These are phyloP conservation scores for Polygonum maritimum DNA, from an alignment of 148 eudicot species.

Conservation along the genomic window DNA sequence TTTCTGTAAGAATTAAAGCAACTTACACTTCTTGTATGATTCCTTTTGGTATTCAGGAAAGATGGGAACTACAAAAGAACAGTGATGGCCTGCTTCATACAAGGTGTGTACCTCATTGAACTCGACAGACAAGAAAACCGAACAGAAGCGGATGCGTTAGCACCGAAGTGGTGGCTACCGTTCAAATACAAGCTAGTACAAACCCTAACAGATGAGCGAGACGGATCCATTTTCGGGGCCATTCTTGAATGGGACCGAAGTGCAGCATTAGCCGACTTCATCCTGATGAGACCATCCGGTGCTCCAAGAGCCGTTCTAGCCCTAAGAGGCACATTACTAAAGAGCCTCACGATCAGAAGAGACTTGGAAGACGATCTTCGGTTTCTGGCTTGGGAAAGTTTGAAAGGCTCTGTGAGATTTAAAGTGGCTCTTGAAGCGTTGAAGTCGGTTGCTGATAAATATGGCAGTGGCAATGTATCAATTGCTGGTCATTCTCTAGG, in stretches of 20 bases:
- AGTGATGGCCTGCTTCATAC: constrained; percentile 90
- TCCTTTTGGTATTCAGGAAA: constrained; percentile 41
- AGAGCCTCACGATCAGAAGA: constrained; percentile 55
- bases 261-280: constrained; percentile 66
- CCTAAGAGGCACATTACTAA: constrained; percentile 72
- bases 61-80: constrained; percentile 85
- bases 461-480: constrained; percentile 61
- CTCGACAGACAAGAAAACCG: constrained; percentile 84
- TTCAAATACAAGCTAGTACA: constrained; percentile 70
- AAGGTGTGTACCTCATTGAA: constrained; percentile 83
- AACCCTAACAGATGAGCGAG: constrained; percentile 66
- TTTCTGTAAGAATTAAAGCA: background rate
- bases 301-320: constrained; percentile 83
- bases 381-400: constrained; percentile 88
- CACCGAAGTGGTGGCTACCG: constrained; percentile 86
- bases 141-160: constrained; percentile 46
- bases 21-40: background rate
- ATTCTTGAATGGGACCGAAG: constrained; percentile 78
- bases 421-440: constrained; percentile 46
- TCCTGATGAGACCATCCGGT: constrained; percentile 65
- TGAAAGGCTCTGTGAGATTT: constrained; percentile 79
- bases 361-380: constrained; percentile 84
- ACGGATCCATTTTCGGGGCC: constrained; percentile 76
- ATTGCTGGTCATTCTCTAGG: constrained; percentile 82
- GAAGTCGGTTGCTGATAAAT: constrained; percentile 37